Evolutionary conservation across 495 filamentous ascomycete species (phyloP), one percentile per base, ranked within the genome.

Genomic region (Neurospora sp.): DNA sequence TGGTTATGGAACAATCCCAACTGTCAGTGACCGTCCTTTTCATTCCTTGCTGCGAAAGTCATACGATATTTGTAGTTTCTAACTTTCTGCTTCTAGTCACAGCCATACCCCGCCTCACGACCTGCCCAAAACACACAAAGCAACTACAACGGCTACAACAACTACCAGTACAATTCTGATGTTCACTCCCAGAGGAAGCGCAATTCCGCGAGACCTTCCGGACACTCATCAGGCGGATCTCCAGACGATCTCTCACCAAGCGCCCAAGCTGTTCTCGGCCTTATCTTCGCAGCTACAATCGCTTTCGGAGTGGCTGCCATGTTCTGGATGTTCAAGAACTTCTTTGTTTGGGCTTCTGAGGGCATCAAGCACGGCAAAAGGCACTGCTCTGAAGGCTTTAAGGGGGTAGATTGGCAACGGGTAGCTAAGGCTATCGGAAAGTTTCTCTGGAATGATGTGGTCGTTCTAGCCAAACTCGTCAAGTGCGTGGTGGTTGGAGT

Each of bases 341-440:
- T 49, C 8, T 11, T 10, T 9, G 18, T 6, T 7, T 44, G 41
- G 41, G 6, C 16, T 18, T 44, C 41, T 8, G 41, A 44, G 5
- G 41, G 41, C 16, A 44, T 44, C 41, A 54, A 23, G 2, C 20
- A 23, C 27, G 27, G 27, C 27, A 31, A 31, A 31, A 31, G 27
- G 27, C 27, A 31, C 11, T 27, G 5, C 3, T 23, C 27, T 14
- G 20, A 5, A 54, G 0, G 0, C 5, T 3, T 18, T 0, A 31
- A 62, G 14, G 6, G 0, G 27, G 54, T 31, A 1, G 54, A 62
- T 8, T 62, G 54, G 54, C 23, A 31, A 0, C 1, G 4, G 2
- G 23, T 62, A 31, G 27, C 54, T 16, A 62, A 62, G 0, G 20
- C 46, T 54, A 0, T 54, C 10, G 46, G 54, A 16, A 3, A 2